Percentiles rank a stretch among this genome's conserved stretches.
Conservation (phyloP, 257 asterid species). For the Ocimum tenuiflorum region DNA sequence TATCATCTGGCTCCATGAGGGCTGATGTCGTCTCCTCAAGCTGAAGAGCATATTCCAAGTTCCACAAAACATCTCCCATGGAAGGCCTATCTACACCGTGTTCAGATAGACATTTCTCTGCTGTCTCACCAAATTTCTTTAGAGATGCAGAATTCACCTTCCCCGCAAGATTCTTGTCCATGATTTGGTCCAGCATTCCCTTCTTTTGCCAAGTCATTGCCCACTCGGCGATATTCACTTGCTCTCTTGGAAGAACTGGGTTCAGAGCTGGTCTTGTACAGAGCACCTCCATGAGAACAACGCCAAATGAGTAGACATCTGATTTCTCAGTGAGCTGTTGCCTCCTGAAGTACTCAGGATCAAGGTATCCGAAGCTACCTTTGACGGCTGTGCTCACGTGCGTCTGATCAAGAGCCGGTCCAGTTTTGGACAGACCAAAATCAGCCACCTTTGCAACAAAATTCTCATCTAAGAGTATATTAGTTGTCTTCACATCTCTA, state of each 20-base stretch:
- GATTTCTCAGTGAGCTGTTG: slow-evolving; percentile 81
- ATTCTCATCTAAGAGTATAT: slow-evolving; percentile 61
- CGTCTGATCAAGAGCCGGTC: slow-evolving; percentile 69
- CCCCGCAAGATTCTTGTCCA: slow-evolving; percentile 60
- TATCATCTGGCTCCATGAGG: slow-evolving; percentile 53
- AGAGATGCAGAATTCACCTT: slow-evolving; percentile 58
- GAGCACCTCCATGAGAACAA: slow-evolving; percentile 67
- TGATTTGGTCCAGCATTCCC: slow-evolving; percentile 64
- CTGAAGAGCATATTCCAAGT: slow-evolving; percentile 71
- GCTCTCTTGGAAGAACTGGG: slow-evolving; percentile 74
- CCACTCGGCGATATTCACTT: slow-evolving; percentile 81
- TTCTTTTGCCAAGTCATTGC: slow-evolving; percentile 78
- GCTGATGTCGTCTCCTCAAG: slow-evolving; percentile 70
- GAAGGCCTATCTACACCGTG: slow-evolving; percentile 74
- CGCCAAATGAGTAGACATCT: slow-evolving; percentile 77
- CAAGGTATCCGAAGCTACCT: slow-evolving; percentile 79
- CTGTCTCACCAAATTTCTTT: slow-evolving; percentile 72
- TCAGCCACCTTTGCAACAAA: slow-evolving; percentile 74
- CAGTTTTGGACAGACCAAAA: slow-evolving; percentile 71
- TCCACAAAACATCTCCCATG: slow-evolving; percentile 82
- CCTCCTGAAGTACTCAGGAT: slow-evolving; percentile 74
- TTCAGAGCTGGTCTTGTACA: slow-evolving; percentile 72
- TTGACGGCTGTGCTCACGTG: slow-evolving; percentile 83
- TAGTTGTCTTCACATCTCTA: slow-evolving; percentile 75
- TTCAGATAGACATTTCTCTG: slow-evolving; percentile 66